Evolutionary conservation across 2,329 filamentous ascomycete genomes (phyloP).

Genomic region (Penicillium freii): DNA sequence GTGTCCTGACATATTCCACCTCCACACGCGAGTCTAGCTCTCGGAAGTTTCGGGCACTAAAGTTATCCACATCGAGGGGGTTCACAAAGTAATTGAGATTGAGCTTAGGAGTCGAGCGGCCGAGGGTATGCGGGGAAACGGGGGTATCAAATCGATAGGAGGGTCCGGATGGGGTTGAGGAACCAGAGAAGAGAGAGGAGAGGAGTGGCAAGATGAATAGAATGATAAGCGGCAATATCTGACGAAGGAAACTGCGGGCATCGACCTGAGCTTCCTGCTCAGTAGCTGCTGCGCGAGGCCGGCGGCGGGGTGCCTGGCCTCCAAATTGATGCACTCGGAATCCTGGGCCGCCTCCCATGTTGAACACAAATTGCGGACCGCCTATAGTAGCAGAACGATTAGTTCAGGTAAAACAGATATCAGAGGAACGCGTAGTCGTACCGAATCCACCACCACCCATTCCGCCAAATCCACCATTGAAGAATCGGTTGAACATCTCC

Average conservation of each 20-base stretch:
- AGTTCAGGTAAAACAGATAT: neutral
- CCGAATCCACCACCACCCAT: slow-evolving; percentile 62
- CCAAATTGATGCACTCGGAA: slow-evolving; percentile 96
- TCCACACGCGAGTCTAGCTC: slow-evolving; percentile 79
- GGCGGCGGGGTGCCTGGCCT: slow-evolving; percentile 69
- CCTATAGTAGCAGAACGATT: slow-evolving; percentile 31
- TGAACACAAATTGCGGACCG: slow-evolving; percentile 90
- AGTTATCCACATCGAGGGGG: slow-evolving; percentile 71
- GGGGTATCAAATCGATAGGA: slow-evolving; percentile 73
- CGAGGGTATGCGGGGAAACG: slow-evolving; percentile 67
- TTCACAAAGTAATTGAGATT: slow-evolving; percentile 83
- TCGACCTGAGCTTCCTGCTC: slow-evolving; percentile 53
- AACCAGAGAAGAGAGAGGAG: slow-evolving; percentile 69
- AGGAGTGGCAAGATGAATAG: slow-evolving; percentile 84
- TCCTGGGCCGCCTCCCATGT: slow-evolving; percentile 85
- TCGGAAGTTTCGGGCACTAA: slow-evolving; percentile 65
- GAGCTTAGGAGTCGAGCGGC: slow-evolving; percentile 67
- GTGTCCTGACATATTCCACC: slow-evolving; percentile 63
- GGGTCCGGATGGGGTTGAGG: slow-evolving; percentile 59
- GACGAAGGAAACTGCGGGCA: slow-evolving; percentile 59
- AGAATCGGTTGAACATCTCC: slow-evolving; percentile 96
- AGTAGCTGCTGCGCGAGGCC: slow-evolving; percentile 65
- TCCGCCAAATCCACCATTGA: slow-evolving; percentile 65
- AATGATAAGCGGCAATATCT: slow-evolving; percentile 81
- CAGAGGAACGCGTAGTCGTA: slow-evolving; percentile 33